Conservation (phyloP, 1,284 basidiomycete genomes). For the Cutaneotrichosporon cyanovorans region DNA sequence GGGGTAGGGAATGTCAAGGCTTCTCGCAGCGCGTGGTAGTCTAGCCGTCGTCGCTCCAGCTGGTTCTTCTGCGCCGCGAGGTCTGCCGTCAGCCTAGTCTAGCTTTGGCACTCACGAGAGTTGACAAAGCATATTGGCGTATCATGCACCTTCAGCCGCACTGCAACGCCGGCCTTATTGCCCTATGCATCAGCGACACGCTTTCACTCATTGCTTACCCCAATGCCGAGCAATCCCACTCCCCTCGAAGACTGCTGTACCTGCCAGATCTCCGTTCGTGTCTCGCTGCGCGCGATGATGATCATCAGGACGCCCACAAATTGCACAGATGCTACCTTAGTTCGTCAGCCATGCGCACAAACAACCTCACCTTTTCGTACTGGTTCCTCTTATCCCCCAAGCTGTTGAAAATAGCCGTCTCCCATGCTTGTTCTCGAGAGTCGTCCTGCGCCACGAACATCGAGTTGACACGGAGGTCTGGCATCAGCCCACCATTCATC, state of each 20-base stretch:
- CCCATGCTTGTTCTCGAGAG: conserved; percentile 52
- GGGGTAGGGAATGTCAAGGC: conserved; percentile 27
- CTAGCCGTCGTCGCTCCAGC: conserved; percentile 45
- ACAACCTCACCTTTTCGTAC: conserved; percentile 25
- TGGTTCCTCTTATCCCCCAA: conserved; percentile 46
- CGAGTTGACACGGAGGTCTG: conserved; percentile 34
- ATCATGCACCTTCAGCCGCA: conserved; percentile 32
- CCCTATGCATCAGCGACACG: conserved; percentile 36
- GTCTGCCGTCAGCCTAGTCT: conserved; percentile 40
- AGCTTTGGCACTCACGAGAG: conserved; percentile 49
- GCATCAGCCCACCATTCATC: background rate
- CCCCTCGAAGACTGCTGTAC: conserved; percentile 31
- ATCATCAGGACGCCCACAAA: conserved; percentile 50
- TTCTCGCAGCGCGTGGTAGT: conserved; percentile 24
- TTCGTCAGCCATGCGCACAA: background rate
- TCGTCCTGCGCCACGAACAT: conserved; percentile 34
- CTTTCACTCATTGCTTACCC: conserved; percentile 19
- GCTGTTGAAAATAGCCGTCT: conserved; percentile 48
- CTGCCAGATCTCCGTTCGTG: conserved; percentile 21
- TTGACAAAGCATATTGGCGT: conserved; percentile 52
- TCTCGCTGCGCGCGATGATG: conserved; percentile 48
- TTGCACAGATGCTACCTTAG: conserved; percentile 30
- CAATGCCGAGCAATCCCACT: conserved; percentile 39
- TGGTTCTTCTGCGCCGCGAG: conserved; percentile 52
- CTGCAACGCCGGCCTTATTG: conserved; percentile 45